Base-by-base conservation (phyloP, 2,329 filamentous ascomycete genomes). In the Aulographum hederae region DNA sequence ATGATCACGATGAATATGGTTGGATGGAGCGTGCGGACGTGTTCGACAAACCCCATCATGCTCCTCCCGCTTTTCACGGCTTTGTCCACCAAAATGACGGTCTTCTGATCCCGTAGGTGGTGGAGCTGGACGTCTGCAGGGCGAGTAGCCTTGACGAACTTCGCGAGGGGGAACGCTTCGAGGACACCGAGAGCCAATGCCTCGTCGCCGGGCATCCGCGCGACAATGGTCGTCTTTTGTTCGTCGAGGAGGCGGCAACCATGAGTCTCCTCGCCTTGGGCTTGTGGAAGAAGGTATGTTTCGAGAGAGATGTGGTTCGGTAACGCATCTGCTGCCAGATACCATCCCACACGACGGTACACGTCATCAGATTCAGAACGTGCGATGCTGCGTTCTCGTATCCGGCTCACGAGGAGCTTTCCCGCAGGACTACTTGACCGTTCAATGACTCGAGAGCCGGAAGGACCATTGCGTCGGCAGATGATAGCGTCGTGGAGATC, bases 131-230 rank as follows among this genome's bases (percentile, higher is more conserved):
- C 39, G 21, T 73, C 60, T 0, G 43, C 32, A 0, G 57, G 46
- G 3, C 38, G 2, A 2, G 45, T 45, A 1, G 54, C 57, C 36
- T 72, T 67, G 1, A 69, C 30, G 32, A 72, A 69, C 43, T 52
- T 57, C 3, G 68, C 65, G 0, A 34, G 35, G 0, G 62, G 63
- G 4, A 76, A 61, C 0, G 52, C 63, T 0, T 68, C 56, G 38
- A 47, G 66, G 28, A 77, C 53, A 0, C 69, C 69, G 2, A 61
- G 45, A 0, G 71, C 71, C 63, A 77, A 69, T 1, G 69, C 57
- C 38, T 73, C 68, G 6, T 69, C 70, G 2, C 64, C 68, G 6
- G 68, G 64, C 69, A 76, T 75, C n/a, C 75, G 38, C 0, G 69
- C 55, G 1, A 74, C 49, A 29, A 77, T 72, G 1, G 56, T 35